Base-by-base conservation (phyloP, 805 yeast genomes). In the Candida boleticola region DNA sequence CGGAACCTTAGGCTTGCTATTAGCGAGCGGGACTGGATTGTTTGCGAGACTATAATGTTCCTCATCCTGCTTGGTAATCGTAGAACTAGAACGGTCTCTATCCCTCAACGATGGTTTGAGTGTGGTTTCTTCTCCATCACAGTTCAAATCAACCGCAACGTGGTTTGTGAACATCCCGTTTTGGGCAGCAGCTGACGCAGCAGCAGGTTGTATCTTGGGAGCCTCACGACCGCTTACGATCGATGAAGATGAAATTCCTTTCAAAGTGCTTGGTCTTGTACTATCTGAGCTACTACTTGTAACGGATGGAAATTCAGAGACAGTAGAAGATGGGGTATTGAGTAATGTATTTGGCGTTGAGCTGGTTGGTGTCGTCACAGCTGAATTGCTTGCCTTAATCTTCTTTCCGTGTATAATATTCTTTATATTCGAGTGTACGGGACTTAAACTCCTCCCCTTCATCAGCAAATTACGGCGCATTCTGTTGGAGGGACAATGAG, bases 281-380 rank as follows among this genome's bases (percentile, higher is more conserved):
- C 7, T 7, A 23, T 23, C 27, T 7, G 27, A 23, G 11, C 27
- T 23, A 7, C 11, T 7, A 23, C 27, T 23, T 11, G 11, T 7
- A 23, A 23, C 7, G 10, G 11, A 11, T n/a, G n/a, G n/a, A n/a
- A n/a, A n/a, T 11, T 23, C 27, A 7, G 27, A 23, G n/a, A n/a
- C n/a, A n/a, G n/a, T n/a, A n/a, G 38, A 35, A 18, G 49, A 48
- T 16, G 47, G 43, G 1, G 47, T 42, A 3, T n/a, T 29, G 9
- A 21, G 17, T 11, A 22, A 16, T 29, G 40, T 29, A 7, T 10
- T 21, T 17, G 10, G 7, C 5, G 35, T 17, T 6, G 35, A 21
- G 18, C 16, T 29, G 4, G 27, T 29, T 29, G 35, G 14, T 20
- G 32, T 21, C 11, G 9, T 31, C 9, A 31, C 35, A 6, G 40